Conservation (phyloP, 257 asterid genomes). For the Scutellaria baicalensis region DNA sequence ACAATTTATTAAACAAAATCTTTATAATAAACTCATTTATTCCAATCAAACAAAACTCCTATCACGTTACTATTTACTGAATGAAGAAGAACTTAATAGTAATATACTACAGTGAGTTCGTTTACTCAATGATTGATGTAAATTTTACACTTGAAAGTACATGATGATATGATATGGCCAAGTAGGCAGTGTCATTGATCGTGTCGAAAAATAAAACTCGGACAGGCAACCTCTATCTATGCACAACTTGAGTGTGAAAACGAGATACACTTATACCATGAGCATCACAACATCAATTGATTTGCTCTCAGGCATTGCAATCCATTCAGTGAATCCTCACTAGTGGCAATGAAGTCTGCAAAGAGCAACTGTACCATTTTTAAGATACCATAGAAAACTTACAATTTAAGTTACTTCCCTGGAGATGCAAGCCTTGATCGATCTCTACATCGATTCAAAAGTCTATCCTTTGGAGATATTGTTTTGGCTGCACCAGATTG, state of each 20-base stretch:
- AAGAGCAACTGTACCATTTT: not conserved
- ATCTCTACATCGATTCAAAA: constrained; percentile 36
- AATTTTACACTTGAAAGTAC: too few species aligned
- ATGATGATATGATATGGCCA: too few species aligned
- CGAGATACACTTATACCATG: not conserved
- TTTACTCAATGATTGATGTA: too few species aligned
- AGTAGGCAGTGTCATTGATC: not conserved
- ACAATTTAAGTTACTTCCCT: constrained; percentile 15
- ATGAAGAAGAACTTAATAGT: too few species aligned
- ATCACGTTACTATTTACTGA: too few species aligned
- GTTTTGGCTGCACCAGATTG: constrained; percentile 52
- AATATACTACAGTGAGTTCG: too few species aligned
- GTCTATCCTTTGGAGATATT: constrained; percentile 58
- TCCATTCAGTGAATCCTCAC: not conserved
- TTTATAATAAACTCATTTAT: too few species aligned
- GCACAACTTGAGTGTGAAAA: constrained; percentile 17
- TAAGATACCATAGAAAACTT: not conserved
- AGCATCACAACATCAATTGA: constrained; percentile 8
- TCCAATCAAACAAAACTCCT: too few species aligned
- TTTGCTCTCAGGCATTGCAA: not conserved
- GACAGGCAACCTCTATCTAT: not conserved
- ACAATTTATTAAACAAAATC: too few species aligned
- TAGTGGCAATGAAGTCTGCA: not conserved
- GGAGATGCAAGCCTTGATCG: constrained; percentile 54
- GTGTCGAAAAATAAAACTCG: not conserved